Evolutionary conservation across 805 yeast species (phyloP), one percentile per base, ranked within the genome.

Genomic region (Lachancea thermotolerans): DNA sequence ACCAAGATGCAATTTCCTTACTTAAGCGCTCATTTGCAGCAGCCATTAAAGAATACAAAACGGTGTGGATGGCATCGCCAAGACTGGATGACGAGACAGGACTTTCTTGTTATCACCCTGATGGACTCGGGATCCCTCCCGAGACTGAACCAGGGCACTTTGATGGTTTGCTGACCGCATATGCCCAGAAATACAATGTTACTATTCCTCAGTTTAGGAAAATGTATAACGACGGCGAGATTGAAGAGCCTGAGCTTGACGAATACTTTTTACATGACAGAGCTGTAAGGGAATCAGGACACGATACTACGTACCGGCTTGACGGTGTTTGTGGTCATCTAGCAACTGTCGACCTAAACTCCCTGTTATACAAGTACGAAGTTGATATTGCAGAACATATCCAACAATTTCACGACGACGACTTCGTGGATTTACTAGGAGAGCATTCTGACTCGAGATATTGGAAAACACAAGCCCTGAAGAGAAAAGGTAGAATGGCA

Each of bases 201-300:
- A 44, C 78, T 0, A 62, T 82, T 41, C 82, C 78, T 37, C 82
- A 81, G 39, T 87, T 88, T 60, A 78, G 82, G 50, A 65, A 73
- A 37, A 70, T 73, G 57, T 93, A 91, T 68, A 88, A 90, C 57
- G 63, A 69, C 35, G 82, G 83, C 3, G 64, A 69, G 41, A 72
- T 91, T 15, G 48, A 67, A 3, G 96, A 87, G 58, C 95, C 95
- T 1, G 79, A 71, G n/a, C 71, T 91, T 48, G 98, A 93, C 58
- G 89, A 79, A 50, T 91, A 86, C 61, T 86, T 91, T 61, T 64
- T 85, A 41, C 96, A 91, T 59, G 99, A 91, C 63, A 73, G 97
- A 47, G 97, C 95, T 1, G 95, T 91, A 10, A 77, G 99, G 60
- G 99, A 91, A 66, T 82, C 93, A 29, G 99, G 99, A 1, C 98